Conservation (phyloP, 2,329 filamentous ascomycete species). For the Fusarium poae region DNA sequence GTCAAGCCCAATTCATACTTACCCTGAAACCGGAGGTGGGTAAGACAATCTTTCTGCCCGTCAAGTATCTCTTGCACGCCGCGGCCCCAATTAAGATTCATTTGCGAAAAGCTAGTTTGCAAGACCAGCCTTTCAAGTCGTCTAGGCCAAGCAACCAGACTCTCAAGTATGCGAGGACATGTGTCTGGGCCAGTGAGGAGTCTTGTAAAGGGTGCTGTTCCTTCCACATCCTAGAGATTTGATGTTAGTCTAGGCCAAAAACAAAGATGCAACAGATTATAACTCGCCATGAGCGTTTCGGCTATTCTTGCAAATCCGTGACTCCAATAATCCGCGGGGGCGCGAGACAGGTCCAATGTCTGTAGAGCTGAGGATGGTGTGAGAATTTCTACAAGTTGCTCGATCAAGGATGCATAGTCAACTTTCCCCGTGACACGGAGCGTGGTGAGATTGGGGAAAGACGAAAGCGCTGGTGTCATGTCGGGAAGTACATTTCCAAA, state of each 20-base stretch:
- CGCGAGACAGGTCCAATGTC: background rate
- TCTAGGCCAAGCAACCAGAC: background rate
- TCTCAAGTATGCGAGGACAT: background rate
- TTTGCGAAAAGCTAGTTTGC: background rate
- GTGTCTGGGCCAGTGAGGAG: background rate
- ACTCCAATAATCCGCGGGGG: background rate
- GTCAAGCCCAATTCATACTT: background rate
- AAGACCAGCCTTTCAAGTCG: background rate
- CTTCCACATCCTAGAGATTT: background rate
- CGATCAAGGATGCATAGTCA: background rate
- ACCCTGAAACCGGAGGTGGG: background rate
- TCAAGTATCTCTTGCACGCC: background rate
- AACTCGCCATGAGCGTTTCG: background rate
- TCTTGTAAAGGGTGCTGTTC: background rate
- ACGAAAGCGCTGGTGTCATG: background rate
- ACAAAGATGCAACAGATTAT: accelerated
- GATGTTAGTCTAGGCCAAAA: background rate
- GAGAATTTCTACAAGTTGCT: background rate
- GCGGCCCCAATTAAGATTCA: too few species aligned
- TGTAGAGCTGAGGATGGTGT: background rate
- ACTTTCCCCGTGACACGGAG: background rate
- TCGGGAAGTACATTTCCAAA: background rate
- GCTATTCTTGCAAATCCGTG: too few species aligned
- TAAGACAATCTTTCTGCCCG: background rate
- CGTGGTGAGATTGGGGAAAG: background rate